Percentiles rank a stretch among this genome's conserved stretches.
Conservation (phyloP, 2,329 filamentous ascomycete genomes). For the Paraconiothyrium sp. region DNA sequence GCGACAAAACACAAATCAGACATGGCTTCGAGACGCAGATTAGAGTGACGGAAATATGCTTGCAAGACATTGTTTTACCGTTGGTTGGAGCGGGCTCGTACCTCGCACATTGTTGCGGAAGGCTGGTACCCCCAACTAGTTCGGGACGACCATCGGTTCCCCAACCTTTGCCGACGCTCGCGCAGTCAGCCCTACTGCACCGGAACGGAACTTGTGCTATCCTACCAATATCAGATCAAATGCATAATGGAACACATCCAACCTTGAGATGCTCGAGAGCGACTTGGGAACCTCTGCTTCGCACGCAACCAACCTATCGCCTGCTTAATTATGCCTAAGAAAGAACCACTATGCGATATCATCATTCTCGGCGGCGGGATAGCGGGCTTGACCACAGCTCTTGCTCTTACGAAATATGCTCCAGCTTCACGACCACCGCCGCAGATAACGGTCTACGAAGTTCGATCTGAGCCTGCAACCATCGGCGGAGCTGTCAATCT, state of each 20-base stretch:
- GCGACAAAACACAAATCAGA: too few relatives aligned
- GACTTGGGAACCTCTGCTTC: background rate
- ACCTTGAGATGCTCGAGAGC: background rate
- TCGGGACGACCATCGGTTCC: constrained; percentile 17
- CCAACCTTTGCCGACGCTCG: constrained; percentile 18
- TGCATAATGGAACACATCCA: constrained; percentile 10
- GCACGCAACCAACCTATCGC: background rate
- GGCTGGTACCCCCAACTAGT: background rate
- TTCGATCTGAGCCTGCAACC: constrained; percentile 56
- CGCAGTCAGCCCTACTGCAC: constrained; percentile 7
- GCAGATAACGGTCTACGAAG: constrained; percentile 59
- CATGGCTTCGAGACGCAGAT: too few relatives aligned
- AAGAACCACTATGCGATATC: constrained; percentile 30
- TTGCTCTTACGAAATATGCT: constrained; percentile 57
- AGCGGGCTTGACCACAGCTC: constrained; percentile 46
- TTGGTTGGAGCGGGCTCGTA: background rate
- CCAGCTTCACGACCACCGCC: constrained; percentile 47
- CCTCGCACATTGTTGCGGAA: background rate
- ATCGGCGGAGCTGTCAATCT: constrained; percentile 70
- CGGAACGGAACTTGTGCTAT: constrained; percentile 5
- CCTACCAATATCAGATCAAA: constrained; percentile 3
- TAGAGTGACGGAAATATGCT: background rate
- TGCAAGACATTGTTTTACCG: too few relatives aligned
- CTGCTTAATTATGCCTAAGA: background rate
- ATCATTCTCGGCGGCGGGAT: constrained; percentile 46